These are phyloP conservation scores for Monosporascus sp. DNA, from an alignment of 2,329 filamentous ascomycete species.

Conservation along the genomic window DNA sequence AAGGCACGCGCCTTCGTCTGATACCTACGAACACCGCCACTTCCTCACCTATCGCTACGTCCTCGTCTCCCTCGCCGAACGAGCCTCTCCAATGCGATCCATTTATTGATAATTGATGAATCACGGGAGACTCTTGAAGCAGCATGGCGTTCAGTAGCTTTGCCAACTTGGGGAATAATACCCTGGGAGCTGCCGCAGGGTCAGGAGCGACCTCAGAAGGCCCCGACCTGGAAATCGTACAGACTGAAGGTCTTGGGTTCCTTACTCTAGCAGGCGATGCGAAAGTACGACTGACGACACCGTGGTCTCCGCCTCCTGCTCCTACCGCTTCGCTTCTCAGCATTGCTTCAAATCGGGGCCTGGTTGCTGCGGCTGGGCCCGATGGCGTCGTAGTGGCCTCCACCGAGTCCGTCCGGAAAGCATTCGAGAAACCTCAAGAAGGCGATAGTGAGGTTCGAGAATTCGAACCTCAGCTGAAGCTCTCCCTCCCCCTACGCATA, in stretches of 20 bases:
- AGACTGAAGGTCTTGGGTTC: constrained; percentile 85
- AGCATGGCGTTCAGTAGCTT: constrained; percentile 14
- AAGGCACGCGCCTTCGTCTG: too few species aligned
- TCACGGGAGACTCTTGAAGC: background rate
- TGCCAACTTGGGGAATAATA: constrained; percentile 18
- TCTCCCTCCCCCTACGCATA: constrained; percentile 69
- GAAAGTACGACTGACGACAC: constrained; percentile 73
- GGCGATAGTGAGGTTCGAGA: constrained; percentile 61
- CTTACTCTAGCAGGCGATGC: constrained; percentile 72
- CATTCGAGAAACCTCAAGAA: constrained; percentile 58
- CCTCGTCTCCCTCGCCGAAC: background rate
- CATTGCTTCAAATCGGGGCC: constrained; percentile 72
- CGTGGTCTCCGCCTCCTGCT: constrained; percentile 73
- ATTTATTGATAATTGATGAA: background rate
- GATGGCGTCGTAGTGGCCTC: constrained; percentile 71
- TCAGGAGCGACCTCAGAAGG: constrained; percentile 41
- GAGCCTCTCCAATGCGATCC: background rate
- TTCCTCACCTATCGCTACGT: background rate
- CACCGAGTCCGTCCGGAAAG: constrained; percentile 72
- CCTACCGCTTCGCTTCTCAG: constrained; percentile 78
- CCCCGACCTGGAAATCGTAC: constrained; percentile 69
- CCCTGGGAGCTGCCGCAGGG: constrained; percentile 17
- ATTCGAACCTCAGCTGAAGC: constrained; percentile 69
- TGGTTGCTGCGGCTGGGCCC: constrained; percentile 84
- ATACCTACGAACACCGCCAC: background rate